These are phyloP conservation scores for Ogataea dorogensis DNA, from an alignment of 805 yeast genomes.

Conservation along the genomic window DNA sequence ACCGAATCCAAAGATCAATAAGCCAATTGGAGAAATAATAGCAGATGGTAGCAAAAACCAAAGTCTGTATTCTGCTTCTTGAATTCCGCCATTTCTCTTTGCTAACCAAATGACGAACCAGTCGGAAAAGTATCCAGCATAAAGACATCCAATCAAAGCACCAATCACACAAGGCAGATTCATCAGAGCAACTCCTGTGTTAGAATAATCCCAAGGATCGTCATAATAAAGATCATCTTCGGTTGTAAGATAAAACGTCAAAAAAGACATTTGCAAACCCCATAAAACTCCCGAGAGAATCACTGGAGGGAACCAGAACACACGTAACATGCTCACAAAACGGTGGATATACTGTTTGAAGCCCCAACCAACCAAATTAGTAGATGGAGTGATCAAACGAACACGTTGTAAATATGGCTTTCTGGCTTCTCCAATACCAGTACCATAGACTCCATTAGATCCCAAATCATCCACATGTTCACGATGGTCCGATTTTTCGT, in stretches of 20 bases:
- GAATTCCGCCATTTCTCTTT: conserved; percentile 55
- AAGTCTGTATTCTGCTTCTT: conserved; percentile 64
- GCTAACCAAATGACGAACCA: conserved; percentile 61
- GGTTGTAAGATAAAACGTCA: conserved; percentile 71
- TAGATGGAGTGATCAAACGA: conserved; percentile 51
- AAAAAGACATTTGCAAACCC: conserved; percentile 78
- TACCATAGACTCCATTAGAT: conserved; percentile 21
- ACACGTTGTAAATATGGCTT: conserved; percentile 47
- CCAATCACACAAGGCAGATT: conserved; percentile 69
- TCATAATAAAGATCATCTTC: conserved; percentile 67
- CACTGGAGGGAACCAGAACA: conserved; percentile 63
- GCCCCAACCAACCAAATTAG: conserved; percentile 63
- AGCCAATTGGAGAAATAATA: conserved; percentile 59
- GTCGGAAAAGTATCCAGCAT: conserved; percentile 62
- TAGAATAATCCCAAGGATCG: conserved; percentile 63
- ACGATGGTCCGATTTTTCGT: conserved; percentile 3
- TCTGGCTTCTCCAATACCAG: conserved; percentile 42
- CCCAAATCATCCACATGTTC: too few species aligned
- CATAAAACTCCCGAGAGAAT: conserved; percentile 68
- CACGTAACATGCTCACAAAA: conserved; percentile 48
- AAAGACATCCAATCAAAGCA: conserved; percentile 62
- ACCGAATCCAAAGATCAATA: conserved; percentile 64
- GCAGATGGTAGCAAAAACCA: conserved; percentile 57
- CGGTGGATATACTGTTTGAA: conserved; percentile 61
- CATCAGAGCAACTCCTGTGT: conserved; percentile 71